Evolutionary conservation across 805 yeast genomes (phyloP), one percentile per base, ranked within the genome.

Genomic region (Lipomyces japonicus): DNA sequence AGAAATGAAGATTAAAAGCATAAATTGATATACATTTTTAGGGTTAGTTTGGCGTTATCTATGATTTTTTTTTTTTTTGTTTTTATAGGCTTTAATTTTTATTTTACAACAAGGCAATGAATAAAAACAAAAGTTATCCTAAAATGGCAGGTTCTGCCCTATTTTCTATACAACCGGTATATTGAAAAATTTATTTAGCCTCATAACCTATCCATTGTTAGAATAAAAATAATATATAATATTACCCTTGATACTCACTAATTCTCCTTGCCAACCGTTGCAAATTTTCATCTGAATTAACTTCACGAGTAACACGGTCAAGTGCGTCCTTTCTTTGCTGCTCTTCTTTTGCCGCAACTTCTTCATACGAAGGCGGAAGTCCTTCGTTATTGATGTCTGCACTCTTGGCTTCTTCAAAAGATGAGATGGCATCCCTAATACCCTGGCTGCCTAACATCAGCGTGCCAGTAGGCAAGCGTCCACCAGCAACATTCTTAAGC

Each of bases 381-480:
- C 86, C 84, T 72, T 91, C 98, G 66, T 91, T 93, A 35, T 74
- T 75, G 60, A 84, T 65, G 71, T 91, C 98, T 3, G 86, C 86
- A 50, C 69, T 73, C 59, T 82, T 77, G 2, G 96, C 97, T 45
- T 86, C 93, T 60, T 86, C 90, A 64, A 91, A 91, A 4, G 85
- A 75, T 24, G 74, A 67, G 32, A 91, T 77, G 4, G 86, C 80
- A 44, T 75, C 76, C 56, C 80, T 78, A 58, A 91, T 76, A 30
- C 91, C 93, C 57, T 86, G 89, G 16, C 84, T 68, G 3, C 97
- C 97, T 58, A 86, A 81, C 61, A 88, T 74, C 46, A 91, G 73
- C 4, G 95, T 80, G 21, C 96, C 96, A 63, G 84, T 81, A 10
- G 97, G 97, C 57, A 91, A 72, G n/a, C 93, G 91, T 42, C 88